These are phyloP conservation scores for Alternaria sp. DNA, from an alignment of 2,329 filamentous ascomycete species.

Conservation along the genomic window DNA sequence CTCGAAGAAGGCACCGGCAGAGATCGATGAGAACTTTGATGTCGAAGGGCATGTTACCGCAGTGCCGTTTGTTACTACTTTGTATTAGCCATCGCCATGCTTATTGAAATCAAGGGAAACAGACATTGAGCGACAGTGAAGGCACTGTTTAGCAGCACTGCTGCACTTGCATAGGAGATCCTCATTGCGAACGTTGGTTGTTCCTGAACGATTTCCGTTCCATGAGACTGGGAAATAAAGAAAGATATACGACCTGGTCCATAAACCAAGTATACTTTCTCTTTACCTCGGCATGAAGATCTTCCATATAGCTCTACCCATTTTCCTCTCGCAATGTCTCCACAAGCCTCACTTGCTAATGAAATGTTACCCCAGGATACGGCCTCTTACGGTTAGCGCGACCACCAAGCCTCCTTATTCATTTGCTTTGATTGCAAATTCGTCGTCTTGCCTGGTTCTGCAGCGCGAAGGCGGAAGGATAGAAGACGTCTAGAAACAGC, in stretches of 20 bases:
- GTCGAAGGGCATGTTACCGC: conserved; percentile 48
- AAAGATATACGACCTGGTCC: conserved; percentile 10
- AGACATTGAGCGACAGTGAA: conserved; percentile 26
- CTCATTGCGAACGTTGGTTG: conserved; percentile 8
- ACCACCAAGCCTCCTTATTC: conserved; percentile 14
- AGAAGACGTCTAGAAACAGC: conserved; percentile 18
- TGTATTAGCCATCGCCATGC: not conserved
- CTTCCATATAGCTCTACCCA: conserved; percentile 13
- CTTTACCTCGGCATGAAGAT: conserved; percentile 3
- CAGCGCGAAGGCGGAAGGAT: conserved; percentile 3
- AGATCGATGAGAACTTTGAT: conserved; percentile 57
- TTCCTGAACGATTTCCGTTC: not conserved
- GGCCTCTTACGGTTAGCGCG: conserved; percentile 8
- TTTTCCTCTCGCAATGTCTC: not conserved
- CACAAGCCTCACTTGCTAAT: conserved; percentile 11
- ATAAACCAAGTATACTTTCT: not conserved
- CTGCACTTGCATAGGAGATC: conserved; percentile 14
- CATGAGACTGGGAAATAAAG: not conserved
- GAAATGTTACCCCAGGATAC: conserved; percentile 12
- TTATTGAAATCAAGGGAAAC: not conserved
- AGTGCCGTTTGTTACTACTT: conserved; percentile 25
- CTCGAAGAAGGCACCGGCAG: conserved; percentile 58
- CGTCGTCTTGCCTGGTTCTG: conserved; percentile 17
- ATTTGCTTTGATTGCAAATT: conserved; percentile 20
- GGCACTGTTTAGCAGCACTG: conserved; percentile 26